A percentile compares a stretch with the other conserved stretches of the same genome.
These are phyloP conservation scores for Nowakowskiella sp. DNA, from an alignment of 192 early-diverging fungal species.

Conservation along the genomic window DNA sequence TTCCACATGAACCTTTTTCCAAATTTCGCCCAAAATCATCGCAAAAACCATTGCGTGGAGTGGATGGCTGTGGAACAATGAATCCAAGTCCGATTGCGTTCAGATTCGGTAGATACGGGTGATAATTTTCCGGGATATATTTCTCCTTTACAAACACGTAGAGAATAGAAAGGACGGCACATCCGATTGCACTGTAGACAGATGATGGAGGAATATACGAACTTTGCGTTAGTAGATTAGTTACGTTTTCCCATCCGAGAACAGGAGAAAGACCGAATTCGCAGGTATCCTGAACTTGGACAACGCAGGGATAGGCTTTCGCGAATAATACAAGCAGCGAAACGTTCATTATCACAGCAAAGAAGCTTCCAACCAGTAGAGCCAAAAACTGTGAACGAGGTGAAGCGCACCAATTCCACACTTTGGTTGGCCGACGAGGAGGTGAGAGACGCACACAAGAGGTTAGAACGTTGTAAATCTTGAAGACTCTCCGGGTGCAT, in stretches of 20 bases:
- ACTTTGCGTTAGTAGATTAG: neutral
- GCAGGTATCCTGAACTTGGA: slow-evolving; percentile 3
- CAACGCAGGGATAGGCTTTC: slow-evolving; percentile 48
- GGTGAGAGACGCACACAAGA: slow-evolving; percentile 66
- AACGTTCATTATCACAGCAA: slow-evolving; percentile 46
- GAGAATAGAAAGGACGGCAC: slow-evolving; percentile 24
- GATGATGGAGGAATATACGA: slow-evolving; percentile 22
- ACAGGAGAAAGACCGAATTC: slow-evolving; percentile 17
- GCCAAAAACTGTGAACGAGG: slow-evolving; percentile 73
- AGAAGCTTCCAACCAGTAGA: slow-evolving; percentile 66
- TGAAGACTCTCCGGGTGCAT: slow-evolving; percentile 59
- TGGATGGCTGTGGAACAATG: slow-evolving; percentile 27
- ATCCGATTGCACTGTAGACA: slow-evolving; percentile 30
- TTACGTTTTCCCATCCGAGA: slow-evolving; percentile 11
- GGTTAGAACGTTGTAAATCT: slow-evolving; percentile 49
- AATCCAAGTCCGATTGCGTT: slow-evolving; percentile 47
- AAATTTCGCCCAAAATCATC: slow-evolving; percentile 38
- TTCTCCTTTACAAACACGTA: slow-evolving; percentile 30
- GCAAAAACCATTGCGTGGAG: slow-evolving; percentile 32
- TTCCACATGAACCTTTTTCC: slow-evolving; percentile 21
- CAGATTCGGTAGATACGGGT: slow-evolving; percentile 37
- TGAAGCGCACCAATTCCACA: slow-evolving; percentile 61
- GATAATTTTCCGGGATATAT: slow-evolving; percentile 33
- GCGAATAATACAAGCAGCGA: slow-evolving; percentile 47
- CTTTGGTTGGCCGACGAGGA: slow-evolving; percentile 56